Conservation (phyloP, 1,284 basidiomycete genomes). For the Sporisorium scitamineum region DNA sequence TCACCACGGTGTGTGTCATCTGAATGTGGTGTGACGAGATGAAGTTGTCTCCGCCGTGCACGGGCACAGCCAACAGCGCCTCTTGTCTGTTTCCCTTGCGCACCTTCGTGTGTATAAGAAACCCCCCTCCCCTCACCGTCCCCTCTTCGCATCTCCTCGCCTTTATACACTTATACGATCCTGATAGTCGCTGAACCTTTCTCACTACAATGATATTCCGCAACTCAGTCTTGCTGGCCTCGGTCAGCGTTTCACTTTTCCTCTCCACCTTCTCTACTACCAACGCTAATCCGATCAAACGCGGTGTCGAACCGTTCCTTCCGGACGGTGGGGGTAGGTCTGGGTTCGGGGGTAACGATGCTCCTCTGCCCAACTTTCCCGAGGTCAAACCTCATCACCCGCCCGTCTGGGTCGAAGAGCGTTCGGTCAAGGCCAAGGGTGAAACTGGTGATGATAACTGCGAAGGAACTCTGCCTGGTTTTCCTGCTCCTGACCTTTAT, state of each 20-base stretch:
- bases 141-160: background rate
- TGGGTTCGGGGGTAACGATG: background rate
- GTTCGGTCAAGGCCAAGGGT: too few species aligned
- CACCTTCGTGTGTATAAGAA: too few species aligned
- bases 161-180: background rate
- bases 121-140: too few species aligned
- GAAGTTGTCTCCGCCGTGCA: too few species aligned
- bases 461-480: too few species aligned
- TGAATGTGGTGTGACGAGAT: too few species aligned
- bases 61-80: too few species aligned
- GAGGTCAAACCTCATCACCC: background rate
- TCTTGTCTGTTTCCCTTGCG: too few species aligned
- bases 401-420: too few species aligned
- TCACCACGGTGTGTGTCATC: too few species aligned
- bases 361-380: background rate
- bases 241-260: background rate
- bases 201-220: background rate
- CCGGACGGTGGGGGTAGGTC: background rate
- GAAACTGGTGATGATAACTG: too few species aligned
- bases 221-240: background rate
- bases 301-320: background rate
- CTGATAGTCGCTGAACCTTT: background rate
- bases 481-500: too few species aligned
- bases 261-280: background rate
- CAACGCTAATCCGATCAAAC: background rate